Conservation (phyloP, 2,329 filamentous ascomycete species). For the Phyllosticta citriasiana region DNA sequence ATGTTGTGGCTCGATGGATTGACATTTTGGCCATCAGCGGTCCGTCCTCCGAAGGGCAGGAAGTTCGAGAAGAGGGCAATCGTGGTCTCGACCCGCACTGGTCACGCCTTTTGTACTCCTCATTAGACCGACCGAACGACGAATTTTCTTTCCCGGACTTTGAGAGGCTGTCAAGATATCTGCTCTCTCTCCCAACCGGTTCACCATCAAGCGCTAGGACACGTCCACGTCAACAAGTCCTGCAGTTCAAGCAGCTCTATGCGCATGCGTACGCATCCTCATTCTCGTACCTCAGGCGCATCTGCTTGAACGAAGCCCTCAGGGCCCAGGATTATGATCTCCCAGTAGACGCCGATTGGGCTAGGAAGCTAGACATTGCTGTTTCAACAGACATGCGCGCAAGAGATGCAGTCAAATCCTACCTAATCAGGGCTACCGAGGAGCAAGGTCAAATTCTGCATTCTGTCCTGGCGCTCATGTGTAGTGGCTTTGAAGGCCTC, state of each 20-base stretch:
- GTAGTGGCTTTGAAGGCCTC: conserved; percentile 36
- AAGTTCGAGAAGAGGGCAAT: conserved; percentile 80
- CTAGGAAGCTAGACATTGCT: conserved; percentile 63
- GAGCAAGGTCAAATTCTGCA: conserved; percentile 9
- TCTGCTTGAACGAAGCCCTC: conserved; percentile 50
- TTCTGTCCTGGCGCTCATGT: conserved; percentile 33
- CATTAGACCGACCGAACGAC: not conserved
- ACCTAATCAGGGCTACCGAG: conserved; percentile 23
- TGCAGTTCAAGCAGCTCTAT: conserved; percentile 24
- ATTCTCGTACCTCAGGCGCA: conserved; percentile 56
- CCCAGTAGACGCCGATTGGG: conserved; percentile 71
- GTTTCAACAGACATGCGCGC: conserved; percentile 60
- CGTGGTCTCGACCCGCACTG: conserved; percentile 77
- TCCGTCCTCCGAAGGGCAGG: conserved; percentile 57
- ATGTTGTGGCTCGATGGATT: conserved; percentile 76
- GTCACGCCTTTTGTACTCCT: conserved; percentile 51
- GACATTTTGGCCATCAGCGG: conserved; percentile 71
- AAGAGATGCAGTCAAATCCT: conserved; percentile 48
- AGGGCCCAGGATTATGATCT: conserved; percentile 32
- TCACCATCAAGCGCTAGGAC: conserved; percentile 20
- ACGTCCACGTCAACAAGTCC: conserved; percentile 19
- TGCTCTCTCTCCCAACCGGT: conserved; percentile 31
- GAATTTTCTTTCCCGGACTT: conserved; percentile 31
- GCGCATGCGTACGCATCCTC: conserved; percentile 55
- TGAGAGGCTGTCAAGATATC: conserved; percentile 32